phyloP scores from a whole-genome alignment of 345 rosid species.

The Gossypium turneri region DNA sequence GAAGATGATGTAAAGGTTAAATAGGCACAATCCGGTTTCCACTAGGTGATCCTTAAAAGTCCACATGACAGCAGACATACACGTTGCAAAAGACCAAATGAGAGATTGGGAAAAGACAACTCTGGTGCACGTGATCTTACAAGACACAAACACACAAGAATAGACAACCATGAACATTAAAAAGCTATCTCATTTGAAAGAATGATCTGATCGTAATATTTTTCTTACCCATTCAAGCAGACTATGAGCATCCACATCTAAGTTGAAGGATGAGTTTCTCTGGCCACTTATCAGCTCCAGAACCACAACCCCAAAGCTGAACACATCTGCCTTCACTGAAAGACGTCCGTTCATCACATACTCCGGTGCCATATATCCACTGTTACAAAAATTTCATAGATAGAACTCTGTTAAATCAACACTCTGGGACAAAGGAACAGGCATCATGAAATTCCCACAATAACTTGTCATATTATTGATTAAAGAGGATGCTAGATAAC shows the following conservation, averaged over 20 bases:
- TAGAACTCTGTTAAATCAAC: conserved; percentile 1
- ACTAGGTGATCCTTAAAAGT: not conserved
- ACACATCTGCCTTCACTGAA: conserved; percentile 84
- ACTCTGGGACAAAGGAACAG: not conserved
- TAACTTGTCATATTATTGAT: not conserved
- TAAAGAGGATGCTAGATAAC: conserved; percentile 20
- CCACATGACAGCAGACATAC: not conserved
- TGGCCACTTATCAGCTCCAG: conserved; percentile 83
- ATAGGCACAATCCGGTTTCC: not conserved
- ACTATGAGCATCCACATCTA: conserved; percentile 45
- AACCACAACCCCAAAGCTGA: conserved; percentile 94
- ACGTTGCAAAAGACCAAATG: not conserved
- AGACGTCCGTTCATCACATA: conserved; percentile 78
- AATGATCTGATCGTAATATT: not conserved
- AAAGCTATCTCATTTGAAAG: not conserved
- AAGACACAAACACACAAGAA: not conserved
- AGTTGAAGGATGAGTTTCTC: conserved; percentile 56
- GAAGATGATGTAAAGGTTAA: not conserved
- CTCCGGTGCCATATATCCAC: conserved; percentile 99
- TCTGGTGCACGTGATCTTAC: not conserved
- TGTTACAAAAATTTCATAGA: conserved; percentile 18
- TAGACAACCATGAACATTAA: not conserved
- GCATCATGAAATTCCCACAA: not conserved
- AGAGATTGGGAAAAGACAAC: too few relatives aligned
- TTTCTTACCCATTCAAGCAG: conserved; percentile 89